A percentile compares a stretch with the other conserved stretches of the same genome.
Evolutionary conservation across 768 basidiomycete species (phyloP).

Genomic region (Mycena amicta): DNA sequence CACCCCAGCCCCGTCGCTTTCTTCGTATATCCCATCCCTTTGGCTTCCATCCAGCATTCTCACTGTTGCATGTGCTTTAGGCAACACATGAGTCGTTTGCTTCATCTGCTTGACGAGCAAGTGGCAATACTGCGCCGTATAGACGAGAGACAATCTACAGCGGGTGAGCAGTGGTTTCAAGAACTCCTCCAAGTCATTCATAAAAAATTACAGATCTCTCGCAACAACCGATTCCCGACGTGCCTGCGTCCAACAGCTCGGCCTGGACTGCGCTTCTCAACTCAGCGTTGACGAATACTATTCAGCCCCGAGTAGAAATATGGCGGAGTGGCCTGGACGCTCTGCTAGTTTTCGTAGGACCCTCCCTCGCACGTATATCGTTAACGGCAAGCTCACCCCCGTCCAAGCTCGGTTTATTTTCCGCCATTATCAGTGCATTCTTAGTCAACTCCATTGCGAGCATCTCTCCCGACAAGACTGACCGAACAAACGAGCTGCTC

Average conservation of each 20-base stretch:
- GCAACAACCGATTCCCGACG: slow-evolving; percentile 21
- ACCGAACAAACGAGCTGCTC: slow-evolving; percentile 12
- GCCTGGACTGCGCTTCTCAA: slow-evolving; percentile 23
- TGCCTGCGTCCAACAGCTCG: slow-evolving; percentile 22
- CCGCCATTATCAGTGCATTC: slow-evolving; percentile 24
- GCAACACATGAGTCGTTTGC: too few species aligned
- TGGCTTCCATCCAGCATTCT: too few species aligned
- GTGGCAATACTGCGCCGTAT: neutral
- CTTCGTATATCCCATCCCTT: too few species aligned
- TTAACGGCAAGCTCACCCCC: neutral
- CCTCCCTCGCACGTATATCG: too few species aligned
- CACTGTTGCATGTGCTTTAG: too few species aligned
- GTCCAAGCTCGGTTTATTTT: slow-evolving; percentile 24
- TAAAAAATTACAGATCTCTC: too few species aligned
- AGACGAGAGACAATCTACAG: neutral
- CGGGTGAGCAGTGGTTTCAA: too few species aligned
- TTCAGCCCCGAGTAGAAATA: slow-evolving; percentile 21
- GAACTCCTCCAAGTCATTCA: too few species aligned
- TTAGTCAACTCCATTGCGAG: slow-evolving; percentile 20
- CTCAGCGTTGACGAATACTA: slow-evolving; percentile 12
- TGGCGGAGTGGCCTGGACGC: slow-evolving; percentile 25
- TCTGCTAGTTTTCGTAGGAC: slow-evolving; percentile 24
- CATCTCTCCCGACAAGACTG: slow-evolving; percentile 9
- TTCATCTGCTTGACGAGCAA: too few species aligned
- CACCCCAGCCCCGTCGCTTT: too few species aligned